Evolutionary conservation across 176 grass and related monocot genomes (phyloP).

Genomic region (Metroxylon sagu): DNA sequence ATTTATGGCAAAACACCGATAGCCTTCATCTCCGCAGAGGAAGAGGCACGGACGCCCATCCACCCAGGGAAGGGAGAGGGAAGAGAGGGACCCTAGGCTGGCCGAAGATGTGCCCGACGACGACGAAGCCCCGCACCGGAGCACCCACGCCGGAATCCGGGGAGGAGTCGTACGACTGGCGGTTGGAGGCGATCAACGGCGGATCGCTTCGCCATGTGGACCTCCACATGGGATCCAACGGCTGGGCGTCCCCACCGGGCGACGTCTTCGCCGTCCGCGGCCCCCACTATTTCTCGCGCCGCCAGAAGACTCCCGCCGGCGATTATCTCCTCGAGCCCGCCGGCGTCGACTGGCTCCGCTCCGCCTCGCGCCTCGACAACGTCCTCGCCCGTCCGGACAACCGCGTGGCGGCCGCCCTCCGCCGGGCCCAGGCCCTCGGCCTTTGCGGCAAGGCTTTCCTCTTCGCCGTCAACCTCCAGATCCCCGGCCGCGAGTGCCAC

Average conservation of each 20-base stretch:
- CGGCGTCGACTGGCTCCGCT: conserved; percentile 94
- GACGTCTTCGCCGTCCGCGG: conserved; percentile 73
- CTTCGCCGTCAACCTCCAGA: conserved; percentile 91
- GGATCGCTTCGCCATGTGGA: conserved; percentile 59
- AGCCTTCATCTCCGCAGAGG: too few species aligned
- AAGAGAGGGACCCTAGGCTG: too few species aligned
- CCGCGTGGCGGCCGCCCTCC: conserved; percentile 49
- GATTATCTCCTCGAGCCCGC: conserved; percentile 74
- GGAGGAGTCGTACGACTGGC: conserved; percentile 21
- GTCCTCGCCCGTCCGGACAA: conserved; percentile 64
- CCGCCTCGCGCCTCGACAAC: conserved; percentile 61
- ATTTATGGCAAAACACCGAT: too few species aligned
- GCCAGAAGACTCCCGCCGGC: conserved; percentile 35
- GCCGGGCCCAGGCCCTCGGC: conserved; percentile 43
- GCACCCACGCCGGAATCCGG: too few species aligned
- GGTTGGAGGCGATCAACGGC: conserved; percentile 43
- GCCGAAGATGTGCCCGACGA: too few species aligned
- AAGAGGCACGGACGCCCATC: too few species aligned
- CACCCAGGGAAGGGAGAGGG: too few species aligned
- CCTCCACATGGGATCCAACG: conserved; percentile 63
- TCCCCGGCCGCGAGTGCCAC: conserved; percentile 77
- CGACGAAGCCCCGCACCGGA: too few species aligned
- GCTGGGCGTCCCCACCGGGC: conserved; percentile 88
- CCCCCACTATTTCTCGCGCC: conserved; percentile 42
- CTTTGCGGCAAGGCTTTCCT: conserved; percentile 55